Conservation (phyloP, 345 rosid species). For the Brassica nigra region DNA sequence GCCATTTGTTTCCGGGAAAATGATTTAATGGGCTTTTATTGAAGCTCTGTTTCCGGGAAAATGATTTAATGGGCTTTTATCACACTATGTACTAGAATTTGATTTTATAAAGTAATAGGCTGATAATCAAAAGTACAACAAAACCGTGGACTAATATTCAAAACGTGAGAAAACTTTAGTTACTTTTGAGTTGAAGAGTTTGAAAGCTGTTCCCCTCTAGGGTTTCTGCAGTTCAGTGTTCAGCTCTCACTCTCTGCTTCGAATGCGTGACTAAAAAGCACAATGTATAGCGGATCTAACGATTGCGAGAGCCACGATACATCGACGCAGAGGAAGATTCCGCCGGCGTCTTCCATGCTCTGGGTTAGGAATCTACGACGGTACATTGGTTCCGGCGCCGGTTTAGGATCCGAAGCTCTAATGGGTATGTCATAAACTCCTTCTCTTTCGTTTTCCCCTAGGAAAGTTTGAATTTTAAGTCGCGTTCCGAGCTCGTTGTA, state of each 20-base stretch:
- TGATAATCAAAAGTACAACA: neutral
- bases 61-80: conserved; percentile 6
- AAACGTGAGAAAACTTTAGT: conserved; percentile 17
- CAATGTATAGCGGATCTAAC: conserved; percentile 91
- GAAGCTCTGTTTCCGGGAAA: neutral
- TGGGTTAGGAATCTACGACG: conserved; percentile 96
- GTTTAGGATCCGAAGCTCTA: conserved; percentile 97
- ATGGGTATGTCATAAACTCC: conserved; percentile 62
- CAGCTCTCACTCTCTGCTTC: conserved; percentile 18
- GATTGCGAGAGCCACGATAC: conserved; percentile 93
- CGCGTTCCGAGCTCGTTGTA: conserved; percentile 11
- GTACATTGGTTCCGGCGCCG: conserved; percentile 94
- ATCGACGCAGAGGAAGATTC: conserved; percentile 79
- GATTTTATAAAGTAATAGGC: neutral
- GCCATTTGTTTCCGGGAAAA: conserved; percentile 23
- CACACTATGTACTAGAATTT: conserved; percentile 1
- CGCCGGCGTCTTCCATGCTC: conserved; percentile 91
- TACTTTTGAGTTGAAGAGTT: conserved; percentile 34
- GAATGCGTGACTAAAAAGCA: too few species aligned
- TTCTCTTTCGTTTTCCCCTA: neutral
- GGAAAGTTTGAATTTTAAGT: conserved; percentile 2
- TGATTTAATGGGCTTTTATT: conserved; percentile 5
- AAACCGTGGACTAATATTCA: conserved; percentile 6
- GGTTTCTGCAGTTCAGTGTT: conserved; percentile 28
- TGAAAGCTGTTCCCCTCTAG: conserved; percentile 13